Conservation (phyloP, 2,329 filamentous ascomycete species). For the Fusarium mundagurra region DNA sequence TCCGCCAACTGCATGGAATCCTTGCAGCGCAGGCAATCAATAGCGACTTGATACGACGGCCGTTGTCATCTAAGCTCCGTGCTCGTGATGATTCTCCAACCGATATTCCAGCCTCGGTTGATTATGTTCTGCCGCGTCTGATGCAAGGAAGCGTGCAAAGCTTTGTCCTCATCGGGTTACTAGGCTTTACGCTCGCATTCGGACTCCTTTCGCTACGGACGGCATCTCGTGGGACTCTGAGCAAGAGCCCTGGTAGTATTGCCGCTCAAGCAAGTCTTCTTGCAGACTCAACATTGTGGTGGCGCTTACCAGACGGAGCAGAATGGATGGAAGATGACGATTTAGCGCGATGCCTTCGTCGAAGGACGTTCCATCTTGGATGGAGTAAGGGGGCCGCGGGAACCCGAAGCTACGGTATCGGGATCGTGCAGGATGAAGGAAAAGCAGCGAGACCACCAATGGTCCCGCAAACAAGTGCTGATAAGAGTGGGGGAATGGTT, state of each 20-base stretch:
- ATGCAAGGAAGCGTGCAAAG: slow-evolving; percentile 37
- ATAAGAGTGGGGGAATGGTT: slow-evolving; percentile 16
- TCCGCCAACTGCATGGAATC: slow-evolving; percentile 39
- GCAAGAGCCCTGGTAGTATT: slow-evolving; percentile 44
- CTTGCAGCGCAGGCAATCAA: slow-evolving; percentile 42
- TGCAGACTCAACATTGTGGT: slow-evolving; percentile 43
- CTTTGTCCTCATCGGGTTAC: slow-evolving; percentile 33
- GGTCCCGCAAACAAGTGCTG: slow-evolving; percentile 7
- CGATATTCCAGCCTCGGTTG: slow-evolving; percentile 31
- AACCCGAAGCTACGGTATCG: slow-evolving; percentile 39
- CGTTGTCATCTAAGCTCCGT: slow-evolving; percentile 16
- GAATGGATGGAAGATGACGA: slow-evolving; percentile 43
- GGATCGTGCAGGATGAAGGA: slow-evolving; percentile 43
- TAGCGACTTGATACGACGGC: slow-evolving; percentile 25
- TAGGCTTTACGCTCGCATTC: slow-evolving; percentile 35
- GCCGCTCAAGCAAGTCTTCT: slow-evolving; percentile 45
- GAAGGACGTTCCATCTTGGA: slow-evolving; percentile 41
- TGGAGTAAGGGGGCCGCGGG: slow-evolving; percentile 32
- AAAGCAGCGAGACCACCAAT: slow-evolving; percentile 23
- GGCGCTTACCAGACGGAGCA: slow-evolving; percentile 41
- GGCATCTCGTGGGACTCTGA: slow-evolving; percentile 31
- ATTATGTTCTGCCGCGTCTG: slow-evolving; percentile 36
- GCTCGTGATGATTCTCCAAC: slow-evolving; percentile 8
- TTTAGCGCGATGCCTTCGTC: slow-evolving; percentile 39
- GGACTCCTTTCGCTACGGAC: slow-evolving; percentile 39